These are phyloP conservation scores for Sporothrix schenckii DNA, from an alignment of 2,329 filamentous ascomycete genomes.

Conservation along the genomic window DNA sequence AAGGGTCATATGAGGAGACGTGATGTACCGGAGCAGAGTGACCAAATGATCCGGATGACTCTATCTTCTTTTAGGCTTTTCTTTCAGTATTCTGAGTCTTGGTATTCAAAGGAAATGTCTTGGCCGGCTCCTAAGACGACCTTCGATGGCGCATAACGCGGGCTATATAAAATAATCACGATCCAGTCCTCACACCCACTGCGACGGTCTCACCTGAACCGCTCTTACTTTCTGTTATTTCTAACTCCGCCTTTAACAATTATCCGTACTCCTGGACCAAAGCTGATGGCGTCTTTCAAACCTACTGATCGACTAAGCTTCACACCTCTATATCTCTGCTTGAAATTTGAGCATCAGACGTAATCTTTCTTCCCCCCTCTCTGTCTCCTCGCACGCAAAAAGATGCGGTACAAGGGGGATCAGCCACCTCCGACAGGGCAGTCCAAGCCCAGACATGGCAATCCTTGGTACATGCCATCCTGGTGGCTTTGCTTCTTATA, in stretches of 20 bases:
- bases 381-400: neutral
- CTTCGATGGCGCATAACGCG: neutral
- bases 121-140: too few species aligned
- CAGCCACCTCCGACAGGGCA: constrained; percentile 24
- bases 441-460: neutral
- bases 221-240: neutral
- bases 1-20: neutral
- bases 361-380: neutral
- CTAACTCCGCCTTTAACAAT: neutral
- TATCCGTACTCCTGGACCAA: constrained; percentile 12
- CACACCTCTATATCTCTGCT: neutral
- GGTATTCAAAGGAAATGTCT: neutral
- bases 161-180: neutral
- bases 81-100: neutral
- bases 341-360: neutral
- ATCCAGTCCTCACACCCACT: neutral
- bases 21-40: neutral
- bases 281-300: constrained; percentile 12
- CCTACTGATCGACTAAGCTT: constrained; percentile 21
- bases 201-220: neutral
- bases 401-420: constrained; percentile 20
- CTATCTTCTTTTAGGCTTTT: neutral
- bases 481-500: neutral
- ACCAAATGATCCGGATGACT: neutral
- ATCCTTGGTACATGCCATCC: neutral